Evolutionary conservation across 2,329 filamentous ascomycete genomes (phyloP).

Genomic region (Pseudogymnoascus sp.): DNA sequence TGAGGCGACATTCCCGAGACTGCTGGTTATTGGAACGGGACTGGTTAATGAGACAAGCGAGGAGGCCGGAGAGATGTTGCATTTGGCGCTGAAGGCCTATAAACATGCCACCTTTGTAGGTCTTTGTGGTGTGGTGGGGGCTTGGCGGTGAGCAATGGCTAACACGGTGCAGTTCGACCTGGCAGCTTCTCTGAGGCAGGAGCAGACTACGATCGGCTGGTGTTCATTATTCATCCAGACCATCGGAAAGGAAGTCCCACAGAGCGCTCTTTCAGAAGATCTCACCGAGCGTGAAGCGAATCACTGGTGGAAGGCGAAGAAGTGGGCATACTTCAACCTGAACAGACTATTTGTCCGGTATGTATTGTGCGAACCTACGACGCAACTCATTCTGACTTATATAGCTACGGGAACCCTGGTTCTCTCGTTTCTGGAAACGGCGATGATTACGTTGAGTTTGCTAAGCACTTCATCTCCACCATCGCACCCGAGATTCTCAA

Average conservation of each 20-base stretch:
- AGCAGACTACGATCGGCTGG: constrained; percentile 84
- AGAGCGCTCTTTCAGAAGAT: constrained; percentile 69
- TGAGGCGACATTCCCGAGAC: constrained; percentile 77
- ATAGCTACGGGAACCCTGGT: constrained; percentile 80
- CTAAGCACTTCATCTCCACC: constrained; percentile 81
- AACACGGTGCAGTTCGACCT: constrained; percentile 65
- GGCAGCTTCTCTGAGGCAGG: constrained; percentile 65
- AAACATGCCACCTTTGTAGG: constrained; percentile 95
- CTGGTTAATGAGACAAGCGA: constrained; percentile 84
- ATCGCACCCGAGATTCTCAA: constrained; percentile 96
- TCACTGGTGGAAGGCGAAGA: constrained; percentile 99
- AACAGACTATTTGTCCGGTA: constrained; percentile 92
- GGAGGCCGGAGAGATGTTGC: constrained; percentile 94
- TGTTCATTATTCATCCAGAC: constrained; percentile 90
- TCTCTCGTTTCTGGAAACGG: constrained; percentile 65
- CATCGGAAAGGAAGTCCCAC: constrained; percentile 75
- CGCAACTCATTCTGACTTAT: constrained; percentile 14
- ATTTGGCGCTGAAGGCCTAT: constrained; percentile 90
- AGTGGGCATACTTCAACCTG: constrained; percentile 97
- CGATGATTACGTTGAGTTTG: constrained; percentile 70
- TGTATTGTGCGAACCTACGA: constrained; percentile 21
- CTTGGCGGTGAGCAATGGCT: constrained; percentile 24
- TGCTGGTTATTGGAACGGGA: constrained; percentile 79
- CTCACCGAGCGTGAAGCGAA: constrained; percentile 81
- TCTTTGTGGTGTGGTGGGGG: constrained; percentile 21